phyloP scores from a whole-genome alignment of 768 basidiomycete species.

The Boletus fagicola region DNA sequence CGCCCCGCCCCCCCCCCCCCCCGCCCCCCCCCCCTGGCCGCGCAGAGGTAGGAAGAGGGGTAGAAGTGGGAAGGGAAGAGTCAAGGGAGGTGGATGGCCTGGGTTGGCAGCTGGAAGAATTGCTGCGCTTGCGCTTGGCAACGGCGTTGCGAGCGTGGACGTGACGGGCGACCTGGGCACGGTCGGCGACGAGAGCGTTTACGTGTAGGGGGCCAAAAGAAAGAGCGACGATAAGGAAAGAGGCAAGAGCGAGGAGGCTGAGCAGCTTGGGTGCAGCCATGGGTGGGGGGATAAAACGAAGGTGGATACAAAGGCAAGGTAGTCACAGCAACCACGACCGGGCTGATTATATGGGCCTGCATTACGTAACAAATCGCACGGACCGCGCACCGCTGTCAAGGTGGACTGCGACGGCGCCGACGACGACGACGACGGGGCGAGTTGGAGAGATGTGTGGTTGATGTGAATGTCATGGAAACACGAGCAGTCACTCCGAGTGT shows the following conservation, averaged over 20 bases:
- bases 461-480: slow-evolving; percentile 44
- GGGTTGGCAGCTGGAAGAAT: slow-evolving; percentile 52
- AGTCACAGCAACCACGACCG: not conserved
- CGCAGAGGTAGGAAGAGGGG: slow-evolving; percentile 9
- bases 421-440: too few species aligned
- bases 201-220: slow-evolving; percentile 47
- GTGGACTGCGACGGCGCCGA: not conserved
- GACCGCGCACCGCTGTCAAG: not conserved
- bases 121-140: slow-evolving; percentile 49
- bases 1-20: too few species aligned
- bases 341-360: not conserved
- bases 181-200: slow-evolving; percentile 49
- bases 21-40: too few species aligned
- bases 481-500: slow-evolving; percentile 19
- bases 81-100: slow-evolving; percentile 36
- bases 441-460: not conserved
- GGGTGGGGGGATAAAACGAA: slow-evolving; percentile 8
- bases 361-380: slow-evolving; percentile 31
- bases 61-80: slow-evolving; percentile 1
- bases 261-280: slow-evolving; percentile 55
- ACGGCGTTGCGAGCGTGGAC: slow-evolving; percentile 44
- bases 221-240: slow-evolving; percentile 55
- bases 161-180: slow-evolving; percentile 44
- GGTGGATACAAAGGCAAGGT: not conserved
- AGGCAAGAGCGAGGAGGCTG: slow-evolving; percentile 56